Evolutionary conservation across 2,329 filamentous ascomycete genomes (phyloP), one percentile per base, ranked within the genome.

Genomic region (Monilinia vaccinii-corymbosi): DNA sequence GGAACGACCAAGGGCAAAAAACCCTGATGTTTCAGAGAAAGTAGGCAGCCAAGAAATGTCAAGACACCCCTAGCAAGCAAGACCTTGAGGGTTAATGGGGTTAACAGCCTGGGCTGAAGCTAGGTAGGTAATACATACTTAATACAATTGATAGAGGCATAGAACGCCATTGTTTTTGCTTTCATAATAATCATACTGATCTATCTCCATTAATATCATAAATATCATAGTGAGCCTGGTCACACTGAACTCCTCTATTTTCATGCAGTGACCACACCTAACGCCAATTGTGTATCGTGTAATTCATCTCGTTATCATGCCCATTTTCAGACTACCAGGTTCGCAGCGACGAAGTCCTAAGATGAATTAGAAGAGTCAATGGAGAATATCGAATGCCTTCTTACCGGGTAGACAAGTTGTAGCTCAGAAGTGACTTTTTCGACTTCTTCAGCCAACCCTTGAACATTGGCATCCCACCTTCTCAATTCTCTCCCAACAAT

Each of bases 381-480:
- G 8, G 7, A 25, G 9, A 16, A 16, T n/a, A 10, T 48, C 28
- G 4, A 48, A 8, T 4, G 21, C 13, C 42, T 10, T 75, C 80
- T 73, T 71, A 84, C 87, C 25, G 94, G 91, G 73, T 93, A 91
- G 71, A 89, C 84, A 65, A 84, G 84, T 72, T 94, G 88, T 65
- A 97, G 79, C 66, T 87, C 82, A 47, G 89, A 91, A 18, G 90
- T 89, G 63, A 95, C 85, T 66, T 86, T 87, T 75, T 97, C 93
- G 7, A 96, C 89, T 71, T 96, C 90, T 73, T 97, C 91, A 2
- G 92, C 86, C 60, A 97, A 73, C 32, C 85, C 86, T 72, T 93
- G 87, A 23, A 97, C 90, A 67, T 95, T 95, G 36, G 83, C 80
- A 73, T 97, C 93, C 93, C 93, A 97, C 68, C 86, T 83, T 49